Conservation (phyloP, 257 asterid genomes). For the Solanum appendiculatum region DNA sequence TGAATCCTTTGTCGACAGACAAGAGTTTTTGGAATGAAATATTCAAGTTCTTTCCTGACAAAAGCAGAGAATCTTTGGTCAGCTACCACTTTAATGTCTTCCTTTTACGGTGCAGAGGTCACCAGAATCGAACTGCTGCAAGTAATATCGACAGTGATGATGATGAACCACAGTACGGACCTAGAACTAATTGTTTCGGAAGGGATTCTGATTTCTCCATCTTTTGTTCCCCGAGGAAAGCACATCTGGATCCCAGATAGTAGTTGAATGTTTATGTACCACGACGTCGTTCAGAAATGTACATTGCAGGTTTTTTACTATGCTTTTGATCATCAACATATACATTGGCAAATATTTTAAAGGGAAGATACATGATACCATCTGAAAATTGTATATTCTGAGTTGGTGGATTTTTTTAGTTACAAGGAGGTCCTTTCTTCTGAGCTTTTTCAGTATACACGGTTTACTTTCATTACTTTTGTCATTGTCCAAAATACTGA, state of each 20-base stretch:
- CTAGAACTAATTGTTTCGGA: conserved; percentile 26
- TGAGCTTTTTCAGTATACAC: background rate
- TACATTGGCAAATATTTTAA: background rate
- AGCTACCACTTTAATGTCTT: conserved; percentile 61
- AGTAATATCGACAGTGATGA: conserved; percentile 60
- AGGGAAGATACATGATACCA: background rate
- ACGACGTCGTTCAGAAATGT: conserved; percentile 12
- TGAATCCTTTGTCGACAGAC: conserved; percentile 26
- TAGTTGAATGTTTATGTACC: background rate
- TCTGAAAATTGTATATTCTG: background rate
- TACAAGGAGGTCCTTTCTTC: background rate
- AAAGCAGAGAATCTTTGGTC: conserved; percentile 44
- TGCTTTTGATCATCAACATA: background rate
- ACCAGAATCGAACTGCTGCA: conserved; percentile 54
- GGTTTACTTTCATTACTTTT: background rate
- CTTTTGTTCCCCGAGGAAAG: conserved; percentile 64
- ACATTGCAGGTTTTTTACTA: conserved; percentile 20
- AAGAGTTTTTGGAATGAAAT: conserved; percentile 47
- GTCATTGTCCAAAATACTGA: background rate
- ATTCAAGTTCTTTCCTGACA: conserved; percentile 26
- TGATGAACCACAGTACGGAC: conserved; percentile 17
- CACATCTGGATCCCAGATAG: conserved; percentile 17
- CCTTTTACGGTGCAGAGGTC: conserved; percentile 45
- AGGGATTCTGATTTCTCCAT: conserved; percentile 36
- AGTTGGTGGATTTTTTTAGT: background rate